Evolutionary conservation across 1,284 basidiomycete genomes (phyloP).

Genomic region (Termitomyces sp.): DNA sequence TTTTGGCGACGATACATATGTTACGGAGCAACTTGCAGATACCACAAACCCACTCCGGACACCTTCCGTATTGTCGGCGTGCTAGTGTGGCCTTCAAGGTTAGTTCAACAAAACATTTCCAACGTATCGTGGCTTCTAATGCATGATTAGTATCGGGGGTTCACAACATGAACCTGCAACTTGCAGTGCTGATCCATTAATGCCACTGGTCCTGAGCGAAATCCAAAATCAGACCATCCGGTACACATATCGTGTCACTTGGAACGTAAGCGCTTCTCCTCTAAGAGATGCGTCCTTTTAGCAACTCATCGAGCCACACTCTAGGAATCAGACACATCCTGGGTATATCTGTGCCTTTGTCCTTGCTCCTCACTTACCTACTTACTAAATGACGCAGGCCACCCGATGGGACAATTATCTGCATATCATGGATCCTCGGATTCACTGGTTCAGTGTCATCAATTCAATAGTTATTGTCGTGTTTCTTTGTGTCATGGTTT

Average conservation of each 20-base stretch:
- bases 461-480: conserved; percentile 90
- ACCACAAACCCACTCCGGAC: conserved; percentile 69
- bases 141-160: conserved; percentile 49
- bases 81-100: conserved; percentile 87
- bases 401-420: conserved; percentile 97
- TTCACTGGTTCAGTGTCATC: conserved; percentile 91
- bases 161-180: conserved; percentile 39
- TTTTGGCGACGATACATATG: neutral
- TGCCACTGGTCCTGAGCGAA: conserved; percentile 62
- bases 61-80: conserved; percentile 86
- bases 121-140: conserved; percentile 1
- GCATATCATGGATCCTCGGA: conserved; percentile 73
- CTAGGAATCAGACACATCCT: conserved; percentile 80
- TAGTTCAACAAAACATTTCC: conserved; percentile 8
- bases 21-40: conserved; percentile 40
- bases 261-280: conserved; percentile 55
- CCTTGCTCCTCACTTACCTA: neutral
- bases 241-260: conserved; percentile 88
- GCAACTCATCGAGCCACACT: conserved; percentile 7
- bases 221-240: conserved; percentile 61
- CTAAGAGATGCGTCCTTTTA: neutral
- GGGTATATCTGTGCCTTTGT: conserved; percentile 42
- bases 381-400: conserved; percentile 45
- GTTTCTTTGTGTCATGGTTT: conserved; percentile 92
- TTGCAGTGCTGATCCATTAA: conserved; percentile 35